Evolutionary conservation across 768 basidiomycete genomes (phyloP).

Genomic region (Leccinum arenicola): DNA sequence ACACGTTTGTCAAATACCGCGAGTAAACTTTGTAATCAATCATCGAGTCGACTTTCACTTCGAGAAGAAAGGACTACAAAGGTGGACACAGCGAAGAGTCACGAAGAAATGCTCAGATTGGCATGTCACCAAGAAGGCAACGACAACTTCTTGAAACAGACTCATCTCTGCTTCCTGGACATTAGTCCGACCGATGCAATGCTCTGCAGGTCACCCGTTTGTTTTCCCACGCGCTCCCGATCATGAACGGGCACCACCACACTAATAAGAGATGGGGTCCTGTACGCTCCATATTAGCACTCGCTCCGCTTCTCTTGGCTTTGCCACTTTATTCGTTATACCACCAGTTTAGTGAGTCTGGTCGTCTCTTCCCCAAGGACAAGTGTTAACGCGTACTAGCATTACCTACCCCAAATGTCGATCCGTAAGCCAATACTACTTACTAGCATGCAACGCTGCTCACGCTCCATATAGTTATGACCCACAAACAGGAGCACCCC

Average conservation of each 20-base stretch:
- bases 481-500: conserved; percentile 51
- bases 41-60: too few relatives aligned
- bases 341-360: conserved; percentile 47
- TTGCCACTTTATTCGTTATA: conserved; percentile 46
- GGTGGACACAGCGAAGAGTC: too few relatives aligned
- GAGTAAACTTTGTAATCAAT: too few relatives aligned
- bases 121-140: too few relatives aligned
- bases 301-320: conserved; percentile 53
- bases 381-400: conserved; percentile 33
- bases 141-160: too few relatives aligned
- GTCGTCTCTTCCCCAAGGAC: neutral
- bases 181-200: too few relatives aligned
- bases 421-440: conserved; percentile 39
- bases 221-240: neutral
- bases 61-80: too few relatives aligned
- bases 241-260: conserved; percentile 28
- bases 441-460: neutral
- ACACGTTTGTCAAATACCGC: too few relatives aligned
- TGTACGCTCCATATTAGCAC: conserved; percentile 50
- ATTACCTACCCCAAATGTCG: conserved; percentile 54
- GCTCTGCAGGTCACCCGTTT: too few relatives aligned
- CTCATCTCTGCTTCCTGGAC: too few relatives aligned
- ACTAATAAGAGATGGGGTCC: conserved; percentile 47
- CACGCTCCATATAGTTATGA: conserved; percentile 32
- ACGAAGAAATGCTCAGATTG: too few relatives aligned